Evolutionary conservation across 352 stramenopile genomes (phyloP).

Genomic region (Globisporangium canariense): DNA sequence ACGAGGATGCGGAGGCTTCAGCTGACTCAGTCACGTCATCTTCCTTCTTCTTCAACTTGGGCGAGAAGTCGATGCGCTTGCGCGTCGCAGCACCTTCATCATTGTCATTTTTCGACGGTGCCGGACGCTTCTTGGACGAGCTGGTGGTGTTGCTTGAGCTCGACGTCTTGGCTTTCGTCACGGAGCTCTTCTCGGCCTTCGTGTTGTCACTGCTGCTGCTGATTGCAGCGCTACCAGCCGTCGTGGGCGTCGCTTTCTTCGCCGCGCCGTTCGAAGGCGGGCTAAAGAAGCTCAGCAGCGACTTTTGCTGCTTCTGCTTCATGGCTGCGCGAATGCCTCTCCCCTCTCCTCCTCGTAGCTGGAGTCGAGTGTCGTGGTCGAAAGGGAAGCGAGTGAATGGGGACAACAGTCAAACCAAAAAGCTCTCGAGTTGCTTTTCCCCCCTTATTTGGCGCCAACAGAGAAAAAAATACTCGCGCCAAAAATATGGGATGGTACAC

Average conservation of each 20-base stretch:
- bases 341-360: no score
- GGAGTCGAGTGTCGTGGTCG: not conserved
- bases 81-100: conserved; percentile 23
- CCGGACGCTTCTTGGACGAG: conserved; percentile 9
- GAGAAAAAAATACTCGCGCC: not conserved
- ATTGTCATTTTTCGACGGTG: not conserved
- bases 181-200: conserved; percentile 9
- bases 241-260: conserved; percentile 30
- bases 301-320: conserved; percentile 68
- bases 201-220: not conserved
- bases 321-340: conserved; percentile 10
- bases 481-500: not conserved
- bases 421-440: not conserved
- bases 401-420: not conserved
- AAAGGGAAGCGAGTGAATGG: not conserved
- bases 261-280: conserved; percentile 36
- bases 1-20: not conserved
- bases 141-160: not conserved
- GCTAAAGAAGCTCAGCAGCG: conserved; percentile 85
- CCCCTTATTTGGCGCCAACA: conserved; percentile 2
- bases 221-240: conserved; percentile 5
- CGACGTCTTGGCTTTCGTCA: conserved; percentile 7
- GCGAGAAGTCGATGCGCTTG: conserved; percentile 77
- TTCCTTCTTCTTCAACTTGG: conserved; percentile 29
- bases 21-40: conserved; percentile 9